A percentile compares a stretch with the other conserved stretches of the same genome.
Evolutionary conservation across 805 yeast species (phyloP).

Genomic region (Yarrowia sp.): DNA sequence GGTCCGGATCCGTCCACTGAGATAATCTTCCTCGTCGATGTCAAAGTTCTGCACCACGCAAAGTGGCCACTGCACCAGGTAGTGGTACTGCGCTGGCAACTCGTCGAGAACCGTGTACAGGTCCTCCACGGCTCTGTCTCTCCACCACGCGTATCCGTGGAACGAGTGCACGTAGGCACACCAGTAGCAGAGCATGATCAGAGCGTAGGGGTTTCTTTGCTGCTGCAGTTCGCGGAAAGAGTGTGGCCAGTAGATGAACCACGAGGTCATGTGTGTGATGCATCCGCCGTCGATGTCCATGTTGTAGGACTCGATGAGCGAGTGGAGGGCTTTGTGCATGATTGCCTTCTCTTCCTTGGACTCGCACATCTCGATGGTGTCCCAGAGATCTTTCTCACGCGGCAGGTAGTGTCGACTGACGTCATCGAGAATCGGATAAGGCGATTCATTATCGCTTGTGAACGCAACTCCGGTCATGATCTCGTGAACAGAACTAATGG

Average conservation of each 20-base stretch:
- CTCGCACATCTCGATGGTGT: background rate
- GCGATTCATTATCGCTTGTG: background rate
- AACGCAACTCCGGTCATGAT: background rate
- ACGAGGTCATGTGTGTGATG: constrained; percentile 17
- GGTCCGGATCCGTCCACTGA: background rate
- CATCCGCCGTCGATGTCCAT: constrained; percentile 17
- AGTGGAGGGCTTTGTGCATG: background rate
- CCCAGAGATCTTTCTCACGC: constrained; percentile 3
- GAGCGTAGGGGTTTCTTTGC: background rate
- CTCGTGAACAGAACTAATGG: background rate
- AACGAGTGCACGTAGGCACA: constrained; percentile 23
- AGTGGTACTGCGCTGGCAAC: background rate
- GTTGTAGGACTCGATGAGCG: constrained; percentile 17
- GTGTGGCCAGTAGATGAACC: constrained; percentile 2
- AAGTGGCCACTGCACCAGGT: constrained; percentile 8
- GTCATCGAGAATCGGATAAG: background rate
- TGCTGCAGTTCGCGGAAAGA: background rate
- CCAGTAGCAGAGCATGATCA: constrained; percentile 5
- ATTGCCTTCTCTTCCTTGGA: background rate
- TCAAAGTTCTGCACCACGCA: background rate
- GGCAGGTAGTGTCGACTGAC: background rate
- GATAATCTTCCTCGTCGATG: background rate
- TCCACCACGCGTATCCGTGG: constrained; percentile 21
- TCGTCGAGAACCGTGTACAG: background rate
- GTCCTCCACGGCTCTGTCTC: constrained; percentile 20